phyloP scores from a whole-genome alignment of 371 early-diverging fungal genomes.

The Mucor mucedo region DNA sequence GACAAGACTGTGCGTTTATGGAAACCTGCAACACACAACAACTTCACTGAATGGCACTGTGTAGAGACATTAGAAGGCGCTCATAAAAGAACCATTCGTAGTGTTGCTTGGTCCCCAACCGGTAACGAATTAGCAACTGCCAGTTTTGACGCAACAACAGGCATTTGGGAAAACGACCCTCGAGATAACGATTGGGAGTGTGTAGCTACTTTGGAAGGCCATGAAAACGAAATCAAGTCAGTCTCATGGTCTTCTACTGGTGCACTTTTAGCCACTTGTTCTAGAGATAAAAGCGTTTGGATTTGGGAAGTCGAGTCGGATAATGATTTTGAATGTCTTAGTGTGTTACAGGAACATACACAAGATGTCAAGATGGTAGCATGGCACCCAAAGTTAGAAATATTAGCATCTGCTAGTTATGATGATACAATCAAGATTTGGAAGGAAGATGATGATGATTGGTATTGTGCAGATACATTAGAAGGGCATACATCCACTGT shows the following conservation, averaged over 20 bases:
- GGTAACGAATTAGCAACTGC: conserved; percentile 84
- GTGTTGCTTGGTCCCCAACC: conserved; percentile 83
- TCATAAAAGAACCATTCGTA: conserved; percentile 91
- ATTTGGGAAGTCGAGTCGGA: conserved; percentile 91
- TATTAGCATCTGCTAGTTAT: conserved; percentile 90
- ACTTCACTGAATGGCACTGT: conserved; percentile 71
- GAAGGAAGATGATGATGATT: conserved; percentile 91
- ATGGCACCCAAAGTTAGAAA: conserved; percentile 91
- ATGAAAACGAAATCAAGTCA: conserved; percentile 97
- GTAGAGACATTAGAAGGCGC: conserved; percentile 81
- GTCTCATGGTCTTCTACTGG: conserved; percentile 89
- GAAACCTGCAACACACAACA: conserved; percentile 57
- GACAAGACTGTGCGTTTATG: conserved; percentile 90
- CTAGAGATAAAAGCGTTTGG: conserved; percentile 96
- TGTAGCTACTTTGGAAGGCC: conserved; percentile 95
- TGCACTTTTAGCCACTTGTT: conserved; percentile 88
- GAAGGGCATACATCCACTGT: conserved; percentile 90
- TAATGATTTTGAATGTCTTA: conserved; percentile 93
- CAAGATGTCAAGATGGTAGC: conserved; percentile 95
- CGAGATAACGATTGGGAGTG: conserved; percentile 79
- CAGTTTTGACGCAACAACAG: conserved; percentile 93
- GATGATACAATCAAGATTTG: conserved; percentile 96
- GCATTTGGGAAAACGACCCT: conserved; percentile 82
- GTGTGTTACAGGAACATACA: conserved; percentile 94
- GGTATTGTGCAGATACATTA: conserved; percentile 89